Base-by-base conservation (phyloP, 768 basidiomycete species). In the Tricholoma flavovirens region DNA sequence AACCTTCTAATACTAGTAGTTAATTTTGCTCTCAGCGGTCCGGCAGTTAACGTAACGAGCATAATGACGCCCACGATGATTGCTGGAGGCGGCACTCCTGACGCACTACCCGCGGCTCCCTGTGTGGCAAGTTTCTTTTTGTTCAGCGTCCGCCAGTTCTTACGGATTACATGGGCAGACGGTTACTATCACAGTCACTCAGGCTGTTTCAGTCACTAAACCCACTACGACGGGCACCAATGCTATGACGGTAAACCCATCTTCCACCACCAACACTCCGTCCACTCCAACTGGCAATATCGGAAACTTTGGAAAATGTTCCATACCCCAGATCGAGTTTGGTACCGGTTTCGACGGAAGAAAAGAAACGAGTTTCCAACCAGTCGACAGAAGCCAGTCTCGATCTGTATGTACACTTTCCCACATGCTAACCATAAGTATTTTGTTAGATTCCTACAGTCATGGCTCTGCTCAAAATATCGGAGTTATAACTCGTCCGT, bases 361-460 rank as follows among this genome's bases (percentile, higher is more conserved):
- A 56, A 79, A 71, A 59, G 83, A 84, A 64, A 84, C 82, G 9
- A 75, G 75, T 66, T 86, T 84, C 74, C 66, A 77, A 60, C 83
- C 84, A 53, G 73, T 69, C 8, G 79, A 84, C 66, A 62, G 71
- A 64, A 67, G 76, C 78, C 60, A 53, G 71, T 59, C 4, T 29
- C 30, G 46, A 6, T 53, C 17, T 21, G 11, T 22, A 42, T n/a
- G n/a, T n/a, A n/a, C n/a, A n/a, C 3, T 43, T 19, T 17, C 33
- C 17, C 24, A 15, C 17, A 19, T 17, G 14, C 21, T 45, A 19
- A 45, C 26, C 6, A 46, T 22, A 30, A n/a, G n/a, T n/a, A n/a
- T 12, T 21, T 38, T 43, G 8, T 6, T 53, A 77, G 74, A 62
- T 12, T 77, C 76, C 10, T 82, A 71, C 69, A 75, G 75, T 67